Conservation (phyloP, 78 protist genomes). For the Speleostelium caveatum region DNA sequence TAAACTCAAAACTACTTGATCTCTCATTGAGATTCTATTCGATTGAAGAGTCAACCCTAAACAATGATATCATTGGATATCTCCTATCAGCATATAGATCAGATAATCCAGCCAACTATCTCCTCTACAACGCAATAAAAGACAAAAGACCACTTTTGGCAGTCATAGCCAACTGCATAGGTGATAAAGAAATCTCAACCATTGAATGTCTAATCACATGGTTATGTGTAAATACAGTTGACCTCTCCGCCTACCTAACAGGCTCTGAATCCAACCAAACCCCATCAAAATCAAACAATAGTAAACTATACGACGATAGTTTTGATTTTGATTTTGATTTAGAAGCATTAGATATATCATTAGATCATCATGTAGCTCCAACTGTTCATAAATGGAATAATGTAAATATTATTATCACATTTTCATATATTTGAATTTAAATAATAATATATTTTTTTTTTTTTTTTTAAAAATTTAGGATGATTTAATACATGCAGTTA, state of each 20-base stretch:
- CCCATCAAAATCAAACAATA: not conserved
- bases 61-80: constrained; percentile 48
- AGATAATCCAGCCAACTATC: constrained; percentile 32
- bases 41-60: constrained; percentile 32
- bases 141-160: constrained; percentile 44
- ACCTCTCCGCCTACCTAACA: not conserved
- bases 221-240: constrained; percentile 24
- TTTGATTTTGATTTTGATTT: constrained; percentile 55
- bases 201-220: constrained; percentile 59
- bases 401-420: not conserved
- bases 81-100: constrained; percentile 37
- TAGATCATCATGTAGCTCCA: constrained; percentile 32
- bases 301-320: constrained; percentile 10
- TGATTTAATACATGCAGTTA: constrained; percentile 6
- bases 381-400: not conserved
- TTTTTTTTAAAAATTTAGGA: not conserved
- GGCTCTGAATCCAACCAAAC: not conserved
- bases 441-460: not conserved
- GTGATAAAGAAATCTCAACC: not conserved
- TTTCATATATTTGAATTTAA: not conserved
- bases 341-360: constrained; percentile 29
- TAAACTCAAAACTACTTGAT: not conserved
- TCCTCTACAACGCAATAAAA: constrained; percentile 34
- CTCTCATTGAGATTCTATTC: constrained; percentile 29
- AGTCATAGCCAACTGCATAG: constrained; percentile 39